phyloP scores from a whole-genome alignment of 1,139 yeast species.

The Protomyces pachydermus region DNA sequence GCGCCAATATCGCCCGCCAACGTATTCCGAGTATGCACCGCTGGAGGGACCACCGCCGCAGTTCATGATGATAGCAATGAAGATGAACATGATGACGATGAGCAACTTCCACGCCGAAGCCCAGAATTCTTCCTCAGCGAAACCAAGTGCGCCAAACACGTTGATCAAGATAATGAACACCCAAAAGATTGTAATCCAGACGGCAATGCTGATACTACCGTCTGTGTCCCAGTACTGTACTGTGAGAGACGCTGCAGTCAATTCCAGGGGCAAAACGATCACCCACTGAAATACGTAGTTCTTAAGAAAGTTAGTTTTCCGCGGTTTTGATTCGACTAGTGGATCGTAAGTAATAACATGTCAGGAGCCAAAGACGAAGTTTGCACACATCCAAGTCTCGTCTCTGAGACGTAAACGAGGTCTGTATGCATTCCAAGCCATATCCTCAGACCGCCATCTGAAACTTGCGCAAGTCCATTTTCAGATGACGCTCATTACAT shows the following conservation, averaged over 20 bases:
- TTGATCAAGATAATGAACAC: slow-evolving; percentile 53
- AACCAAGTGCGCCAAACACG: slow-evolving; percentile 65
- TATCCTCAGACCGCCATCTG: too few relatives aligned
- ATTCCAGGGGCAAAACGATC: slow-evolving; percentile 61
- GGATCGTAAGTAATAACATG: too few relatives aligned
- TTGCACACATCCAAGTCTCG: too few relatives aligned
- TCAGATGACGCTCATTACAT: neutral
- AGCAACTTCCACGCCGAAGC: slow-evolving; percentile 56
- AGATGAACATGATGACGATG: slow-evolving; percentile 61
- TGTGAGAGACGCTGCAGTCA: slow-evolving; percentile 71
- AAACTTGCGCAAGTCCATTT: neutral
- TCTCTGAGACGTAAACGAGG: too few relatives aligned
- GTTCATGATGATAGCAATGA: slow-evolving; percentile 56
- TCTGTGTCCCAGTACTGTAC: slow-evolving; percentile 56
- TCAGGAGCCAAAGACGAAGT: too few relatives aligned
- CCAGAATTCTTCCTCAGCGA: slow-evolving; percentile 68
- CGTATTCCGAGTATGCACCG: slow-evolving; percentile 45
- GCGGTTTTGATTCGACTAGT: too few relatives aligned
- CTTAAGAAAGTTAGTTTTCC: neutral
- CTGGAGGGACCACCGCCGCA: slow-evolving; percentile 61
- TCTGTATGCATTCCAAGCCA: too few relatives aligned
- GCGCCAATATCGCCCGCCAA: slow-evolving; percentile 61
- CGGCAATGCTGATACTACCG: slow-evolving; percentile 56
- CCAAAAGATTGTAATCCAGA: slow-evolving; percentile 63
- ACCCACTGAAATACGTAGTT: slow-evolving; percentile 75